Conservation (phyloP, 176 grass and related monocot species). For the Chrysopogon serrulatus region DNA sequence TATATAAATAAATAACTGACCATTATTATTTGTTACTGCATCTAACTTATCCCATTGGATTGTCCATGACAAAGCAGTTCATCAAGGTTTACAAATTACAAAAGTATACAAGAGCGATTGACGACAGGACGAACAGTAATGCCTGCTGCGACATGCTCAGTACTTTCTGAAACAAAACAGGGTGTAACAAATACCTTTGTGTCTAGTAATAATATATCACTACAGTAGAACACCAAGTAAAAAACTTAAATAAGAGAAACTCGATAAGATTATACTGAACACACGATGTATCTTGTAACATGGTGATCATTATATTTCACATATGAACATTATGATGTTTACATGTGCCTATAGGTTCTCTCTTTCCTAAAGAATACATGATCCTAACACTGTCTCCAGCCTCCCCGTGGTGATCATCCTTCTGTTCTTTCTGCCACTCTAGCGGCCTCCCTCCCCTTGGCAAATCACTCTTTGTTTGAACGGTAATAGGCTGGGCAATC, state of each 20-base stretch:
- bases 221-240: background rate
- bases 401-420: slow-evolving; percentile 15
- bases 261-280: background rate
- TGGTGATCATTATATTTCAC: slow-evolving; percentile 25
- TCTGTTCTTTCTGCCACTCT: slow-evolving; percentile 25
- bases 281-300: too few relatives aligned
- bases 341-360: slow-evolving; percentile 18
- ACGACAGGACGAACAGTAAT: background rate
- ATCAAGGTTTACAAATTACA: background rate
- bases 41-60: too few relatives aligned
- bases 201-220: background rate
- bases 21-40: too few relatives aligned
- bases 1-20: background rate
- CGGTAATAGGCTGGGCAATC: slow-evolving; percentile 39
- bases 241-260: background rate
- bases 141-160: background rate
- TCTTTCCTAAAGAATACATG: slow-evolving; percentile 44
- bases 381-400: slow-evolving; percentile 17
- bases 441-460: slow-evolving; percentile 32
- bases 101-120: background rate
- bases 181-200: background rate
- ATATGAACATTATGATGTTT: slow-evolving; percentile 41
- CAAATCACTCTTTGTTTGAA: slow-evolving; percentile 37
- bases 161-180: background rate
- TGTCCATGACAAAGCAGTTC: background rate